phyloP scores from a whole-genome alignment of 257 asterid species.

The Solanum habrochaites region DNA sequence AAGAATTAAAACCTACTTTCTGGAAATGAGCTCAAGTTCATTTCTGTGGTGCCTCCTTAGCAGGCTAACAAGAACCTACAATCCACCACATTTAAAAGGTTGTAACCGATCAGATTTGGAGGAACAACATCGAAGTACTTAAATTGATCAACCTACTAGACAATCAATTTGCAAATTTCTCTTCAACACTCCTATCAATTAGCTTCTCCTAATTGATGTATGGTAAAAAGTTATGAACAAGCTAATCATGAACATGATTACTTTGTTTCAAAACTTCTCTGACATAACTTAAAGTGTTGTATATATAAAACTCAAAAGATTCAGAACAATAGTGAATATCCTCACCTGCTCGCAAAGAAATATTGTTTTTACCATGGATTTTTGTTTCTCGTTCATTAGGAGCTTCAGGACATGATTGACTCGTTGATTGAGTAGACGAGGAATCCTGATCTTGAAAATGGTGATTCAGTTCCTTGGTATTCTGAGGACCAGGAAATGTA shows the following conservation, averaged over 20 bases:
- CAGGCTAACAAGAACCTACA: neutral
- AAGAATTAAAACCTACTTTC: neutral
- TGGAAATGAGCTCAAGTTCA: neutral
- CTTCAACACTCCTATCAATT: neutral
- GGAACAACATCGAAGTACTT: neutral
- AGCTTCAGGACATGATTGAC: slow-evolving; percentile 15
- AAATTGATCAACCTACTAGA: neutral
- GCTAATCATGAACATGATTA: neutral
- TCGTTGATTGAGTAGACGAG: slow-evolving; percentile 14
- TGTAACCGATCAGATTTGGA: neutral
- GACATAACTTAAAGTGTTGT: neutral
- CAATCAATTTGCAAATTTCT: neutral
- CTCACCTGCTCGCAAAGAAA: slow-evolving; percentile 3
- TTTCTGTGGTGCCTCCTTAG: neutral
- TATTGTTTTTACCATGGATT: neutral
- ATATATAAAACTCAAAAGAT: neutral
- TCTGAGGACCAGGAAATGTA: neutral
- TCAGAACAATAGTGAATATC: neutral
- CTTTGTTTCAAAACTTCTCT: neutral
- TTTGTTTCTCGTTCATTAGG: slow-evolving; percentile 2
- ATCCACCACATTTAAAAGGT: neutral
- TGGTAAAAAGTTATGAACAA: neutral
- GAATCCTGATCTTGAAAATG: slow-evolving; percentile 16
- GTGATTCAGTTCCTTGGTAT: neutral
- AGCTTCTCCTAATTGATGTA: neutral